Percentiles rank a stretch among this genome's conserved stretches.
These are phyloP conservation scores for Pyricularia grisea DNA, from an alignment of 2,329 filamentous ascomycete species.

Conservation along the genomic window DNA sequence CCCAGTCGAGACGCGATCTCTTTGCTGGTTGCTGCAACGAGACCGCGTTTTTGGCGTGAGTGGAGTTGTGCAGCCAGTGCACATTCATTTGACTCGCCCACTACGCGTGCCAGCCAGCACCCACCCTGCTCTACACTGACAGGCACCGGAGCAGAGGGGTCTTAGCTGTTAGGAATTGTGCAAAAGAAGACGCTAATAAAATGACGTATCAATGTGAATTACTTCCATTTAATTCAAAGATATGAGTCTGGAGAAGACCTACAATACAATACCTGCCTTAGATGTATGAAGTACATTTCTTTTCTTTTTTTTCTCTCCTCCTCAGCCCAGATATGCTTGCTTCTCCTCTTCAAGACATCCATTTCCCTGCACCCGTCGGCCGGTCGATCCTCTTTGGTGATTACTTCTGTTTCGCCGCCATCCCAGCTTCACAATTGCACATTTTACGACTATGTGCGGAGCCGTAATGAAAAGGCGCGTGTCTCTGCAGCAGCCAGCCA, in stretches of 20 bases:
- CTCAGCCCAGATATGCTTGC: not conserved
- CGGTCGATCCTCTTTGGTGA: not conserved
- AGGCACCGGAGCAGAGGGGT: not conserved
- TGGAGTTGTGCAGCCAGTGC: slow-evolving; percentile 1
- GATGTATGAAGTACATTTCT: not conserved
- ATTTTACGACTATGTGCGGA: not conserved
- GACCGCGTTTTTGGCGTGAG: slow-evolving; percentile 5
- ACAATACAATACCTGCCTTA: not conserved
- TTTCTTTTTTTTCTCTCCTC: not conserved
- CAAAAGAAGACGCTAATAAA: not conserved
- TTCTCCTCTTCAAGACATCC: not conserved
- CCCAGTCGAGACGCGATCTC: slow-evolving; percentile 4
- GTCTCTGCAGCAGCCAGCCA: not conserved
- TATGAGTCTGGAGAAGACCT: too few species aligned
- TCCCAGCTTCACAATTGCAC: not conserved
- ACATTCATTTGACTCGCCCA: not conserved
- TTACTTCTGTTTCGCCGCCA: not conserved
- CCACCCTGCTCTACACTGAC: not conserved
- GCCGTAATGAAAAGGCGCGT: not conserved
- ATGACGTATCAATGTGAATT: not conserved
- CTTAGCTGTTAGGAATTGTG: not conserved
- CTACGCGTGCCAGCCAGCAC: not conserved
- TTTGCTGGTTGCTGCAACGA: slow-evolving; percentile 1
- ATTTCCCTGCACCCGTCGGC: not conserved
- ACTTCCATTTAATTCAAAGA: too few species aligned